Percentiles rank a stretch among this genome's conserved stretches.
phyloP scores from a whole-genome alignment of 768 basidiomycete species.

The Naganishia friedmannii region DNA sequence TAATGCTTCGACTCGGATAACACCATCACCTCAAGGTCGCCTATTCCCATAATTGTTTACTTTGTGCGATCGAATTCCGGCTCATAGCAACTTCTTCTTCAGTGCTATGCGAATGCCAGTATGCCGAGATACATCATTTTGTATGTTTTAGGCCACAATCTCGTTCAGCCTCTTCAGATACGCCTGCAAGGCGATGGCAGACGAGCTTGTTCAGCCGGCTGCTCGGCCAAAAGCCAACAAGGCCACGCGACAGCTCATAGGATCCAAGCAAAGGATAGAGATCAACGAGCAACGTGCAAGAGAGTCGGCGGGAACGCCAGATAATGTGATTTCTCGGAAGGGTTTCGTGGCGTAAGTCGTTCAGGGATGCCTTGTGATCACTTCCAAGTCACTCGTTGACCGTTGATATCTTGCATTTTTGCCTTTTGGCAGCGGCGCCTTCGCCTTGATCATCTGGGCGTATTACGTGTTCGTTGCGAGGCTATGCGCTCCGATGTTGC shows the following conservation, averaged over 20 bases:
- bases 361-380: background rate
- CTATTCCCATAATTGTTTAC: conserved; percentile 3
- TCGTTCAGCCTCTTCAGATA: no score
- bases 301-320: conserved; percentile 6
- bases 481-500: conserved; percentile 32
- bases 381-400: background rate
- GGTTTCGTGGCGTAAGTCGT: conserved; percentile 12
- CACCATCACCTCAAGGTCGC: background rate
- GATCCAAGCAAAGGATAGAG: conserved; percentile 24
- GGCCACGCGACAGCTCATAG: conserved; percentile 10
- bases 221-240: background rate
- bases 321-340: conserved; percentile 8
- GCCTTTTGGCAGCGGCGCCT: conserved; percentile 12
- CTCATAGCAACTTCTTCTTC: background rate
- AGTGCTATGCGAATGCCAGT: no score
- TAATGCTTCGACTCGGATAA: background rate
- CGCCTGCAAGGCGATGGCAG: background rate
- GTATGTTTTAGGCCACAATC: no score
- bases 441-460: conserved; percentile 21
- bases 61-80: conserved; percentile 15
- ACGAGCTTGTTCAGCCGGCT: background rate
- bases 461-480: conserved; percentile 33
- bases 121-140: no score
- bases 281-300: conserved; percentile 17
- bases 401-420: background rate